Evolutionary conservation across 2,329 filamentous ascomycete genomes (phyloP).

Genomic region (Leptographium galeiforme): DNA sequence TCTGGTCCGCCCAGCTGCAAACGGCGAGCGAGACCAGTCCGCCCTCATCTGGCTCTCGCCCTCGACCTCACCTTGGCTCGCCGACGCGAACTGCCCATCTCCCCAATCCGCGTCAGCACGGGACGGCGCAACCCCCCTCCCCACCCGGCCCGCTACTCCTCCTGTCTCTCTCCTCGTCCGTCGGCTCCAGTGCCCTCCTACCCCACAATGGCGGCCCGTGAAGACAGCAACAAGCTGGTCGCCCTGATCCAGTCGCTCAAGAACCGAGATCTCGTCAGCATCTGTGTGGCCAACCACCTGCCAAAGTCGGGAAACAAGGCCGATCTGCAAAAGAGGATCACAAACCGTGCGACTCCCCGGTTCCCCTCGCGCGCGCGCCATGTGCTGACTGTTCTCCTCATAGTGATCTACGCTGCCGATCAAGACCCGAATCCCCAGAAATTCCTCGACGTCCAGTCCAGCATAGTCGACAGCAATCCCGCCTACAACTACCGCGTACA

Average conservation of each 20-base stretch:
- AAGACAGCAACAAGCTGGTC: slow-evolving; percentile 32
- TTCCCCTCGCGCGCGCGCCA: no score
- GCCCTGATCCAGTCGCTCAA: slow-evolving; percentile 33
- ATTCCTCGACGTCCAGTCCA: slow-evolving; percentile 2
- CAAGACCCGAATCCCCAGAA: slow-evolving; percentile 7
- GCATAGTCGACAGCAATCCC: not conserved
- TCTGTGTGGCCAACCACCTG: slow-evolving; percentile 63
- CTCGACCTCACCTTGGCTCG: no score
- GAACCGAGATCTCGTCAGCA: slow-evolving; percentile 56
- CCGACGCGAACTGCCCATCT: no score
- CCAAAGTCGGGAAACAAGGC: slow-evolving; percentile 75
- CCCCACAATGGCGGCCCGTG: slow-evolving; percentile 11
- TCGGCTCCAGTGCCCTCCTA: not conserved
- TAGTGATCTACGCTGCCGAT: slow-evolving; percentile 9
- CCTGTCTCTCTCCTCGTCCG: not conserved
- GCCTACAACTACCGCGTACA: not conserved
- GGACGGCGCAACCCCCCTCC: not conserved
- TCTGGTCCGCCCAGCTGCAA: not conserved
- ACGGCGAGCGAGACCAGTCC: not conserved
- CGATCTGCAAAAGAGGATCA: slow-evolving; percentile 65
- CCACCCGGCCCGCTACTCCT: not conserved
- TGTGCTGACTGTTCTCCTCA: not conserved
- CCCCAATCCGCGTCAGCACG: no score
- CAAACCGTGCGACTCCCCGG: no score
- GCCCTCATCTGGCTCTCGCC: not conserved